Conservation (phyloP, 2,329 filamentous ascomycete species). For the Pseudopyrenochaeta lycopersici region DNA sequence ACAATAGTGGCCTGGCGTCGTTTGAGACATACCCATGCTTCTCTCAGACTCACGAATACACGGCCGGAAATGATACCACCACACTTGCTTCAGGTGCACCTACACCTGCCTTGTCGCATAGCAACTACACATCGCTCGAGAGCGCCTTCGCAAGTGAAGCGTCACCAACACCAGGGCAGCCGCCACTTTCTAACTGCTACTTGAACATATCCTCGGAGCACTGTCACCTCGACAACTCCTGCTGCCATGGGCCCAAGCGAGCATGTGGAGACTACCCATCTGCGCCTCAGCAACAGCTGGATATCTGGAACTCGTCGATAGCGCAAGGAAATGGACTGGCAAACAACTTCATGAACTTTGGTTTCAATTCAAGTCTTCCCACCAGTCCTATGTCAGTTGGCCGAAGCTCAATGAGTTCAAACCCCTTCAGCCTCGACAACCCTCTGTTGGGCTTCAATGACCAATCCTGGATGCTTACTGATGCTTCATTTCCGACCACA, state of each 20-base stretch:
- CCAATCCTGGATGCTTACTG: constrained; percentile 40
- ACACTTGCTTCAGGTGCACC: constrained; percentile 34
- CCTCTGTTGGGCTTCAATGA: constrained; percentile 31
- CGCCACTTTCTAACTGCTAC: constrained; percentile 32
- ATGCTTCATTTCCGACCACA: constrained; percentile 27
- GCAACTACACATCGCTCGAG: constrained; percentile 44
- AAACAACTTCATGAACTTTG: constrained; percentile 36
- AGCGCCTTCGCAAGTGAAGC: constrained; percentile 38
- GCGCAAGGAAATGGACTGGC: constrained; percentile 37
- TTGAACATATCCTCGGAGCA: constrained; percentile 43
- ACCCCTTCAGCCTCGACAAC: constrained; percentile 26
- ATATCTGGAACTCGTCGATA: constrained; percentile 39
- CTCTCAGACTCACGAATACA: constrained; percentile 32
- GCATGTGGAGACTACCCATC: constrained; percentile 40
- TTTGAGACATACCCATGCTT: constrained; percentile 45
- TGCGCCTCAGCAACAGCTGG: constrained; percentile 33
- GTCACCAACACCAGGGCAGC: constrained; percentile 32
- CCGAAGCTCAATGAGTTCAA: constrained; percentile 20
- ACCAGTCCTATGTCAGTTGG: constrained; percentile 28
- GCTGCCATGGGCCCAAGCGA: constrained; percentile 42
- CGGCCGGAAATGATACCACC: constrained; percentile 24
- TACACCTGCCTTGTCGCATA: constrained; percentile 42
- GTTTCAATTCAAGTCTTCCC: constrained; percentile 29
- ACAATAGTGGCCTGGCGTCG: constrained; percentile 27
- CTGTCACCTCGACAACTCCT: constrained; percentile 48